phyloP scores from a whole-genome alignment of 345 rosid genomes.

The Mangifera indica region DNA sequence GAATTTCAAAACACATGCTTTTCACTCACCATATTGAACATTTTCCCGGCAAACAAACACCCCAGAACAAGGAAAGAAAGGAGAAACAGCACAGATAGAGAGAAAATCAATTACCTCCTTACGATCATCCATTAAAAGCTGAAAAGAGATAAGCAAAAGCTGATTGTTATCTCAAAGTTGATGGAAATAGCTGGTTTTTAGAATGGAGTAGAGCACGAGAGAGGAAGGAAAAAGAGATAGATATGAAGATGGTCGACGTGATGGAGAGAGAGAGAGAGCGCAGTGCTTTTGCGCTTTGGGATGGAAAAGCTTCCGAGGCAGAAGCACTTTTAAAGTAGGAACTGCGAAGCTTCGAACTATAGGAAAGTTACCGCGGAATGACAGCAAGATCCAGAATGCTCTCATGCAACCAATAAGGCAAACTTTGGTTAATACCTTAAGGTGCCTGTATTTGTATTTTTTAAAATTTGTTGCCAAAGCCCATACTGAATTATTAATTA shows the following conservation, averaged over 20 bases:
- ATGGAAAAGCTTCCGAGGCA: background rate
- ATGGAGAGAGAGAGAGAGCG: background rate
- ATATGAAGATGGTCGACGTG: too few species aligned
- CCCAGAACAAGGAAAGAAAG: background rate
- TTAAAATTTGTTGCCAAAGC: too few species aligned
- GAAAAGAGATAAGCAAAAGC: background rate
- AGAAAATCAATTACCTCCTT: conserved; percentile 49
- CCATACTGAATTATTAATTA: too few species aligned
- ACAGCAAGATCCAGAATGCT: conserved; percentile 15
- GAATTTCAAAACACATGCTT: too few species aligned
- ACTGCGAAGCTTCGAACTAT: background rate
- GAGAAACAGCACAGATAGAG: background rate
- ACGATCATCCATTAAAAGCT: conserved; percentile 51
- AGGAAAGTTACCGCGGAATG: conserved; percentile 7
- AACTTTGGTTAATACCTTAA: too few species aligned
- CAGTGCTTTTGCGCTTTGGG: background rate
- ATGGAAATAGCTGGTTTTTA: too few species aligned
- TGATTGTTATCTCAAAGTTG: background rate
- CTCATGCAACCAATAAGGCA: too few species aligned
- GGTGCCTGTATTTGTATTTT: too few species aligned
- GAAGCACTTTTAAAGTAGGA: background rate
- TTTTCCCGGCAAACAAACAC: too few species aligned
- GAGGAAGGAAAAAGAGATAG: background rate
- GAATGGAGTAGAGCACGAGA: background rate
- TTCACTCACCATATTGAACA: too few species aligned